Percentiles rank a stretch among this genome's conserved stretches.
These are phyloP conservation scores for Eimeria praecox DNA, from an alignment of 169 alveolate genomes.

Conservation along the genomic window DNA sequence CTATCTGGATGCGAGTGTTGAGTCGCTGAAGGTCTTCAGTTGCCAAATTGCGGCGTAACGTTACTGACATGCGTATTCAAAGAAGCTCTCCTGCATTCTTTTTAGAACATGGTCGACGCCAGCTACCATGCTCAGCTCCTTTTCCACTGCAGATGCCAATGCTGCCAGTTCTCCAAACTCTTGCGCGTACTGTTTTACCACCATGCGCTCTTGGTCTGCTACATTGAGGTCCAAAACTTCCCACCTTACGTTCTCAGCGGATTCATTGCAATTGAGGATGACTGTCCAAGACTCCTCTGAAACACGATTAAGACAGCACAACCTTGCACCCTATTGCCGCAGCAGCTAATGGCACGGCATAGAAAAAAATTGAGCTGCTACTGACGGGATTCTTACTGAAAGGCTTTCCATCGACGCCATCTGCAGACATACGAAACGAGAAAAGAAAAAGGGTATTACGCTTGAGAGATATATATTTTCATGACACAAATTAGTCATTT, in stretches of 20 bases:
- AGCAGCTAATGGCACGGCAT: neutral
- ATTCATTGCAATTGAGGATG: slow-evolving; percentile 49
- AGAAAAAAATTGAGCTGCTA: neutral
- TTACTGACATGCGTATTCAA: slow-evolving; percentile 50
- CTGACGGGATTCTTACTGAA: slow-evolving; percentile 39
- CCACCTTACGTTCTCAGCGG: slow-evolving; percentile 34
- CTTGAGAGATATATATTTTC: no score
- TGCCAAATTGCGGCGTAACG: neutral
- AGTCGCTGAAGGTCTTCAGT: neutral
- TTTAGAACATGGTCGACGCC: slow-evolving; percentile 39
- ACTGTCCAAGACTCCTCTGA: slow-evolving; percentile 65
- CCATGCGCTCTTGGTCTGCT: neutral
- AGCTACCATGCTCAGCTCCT: slow-evolving; percentile 34
- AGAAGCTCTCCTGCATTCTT: slow-evolving; percentile 43
- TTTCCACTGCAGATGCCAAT: slow-evolving; percentile 50
- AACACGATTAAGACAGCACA: slow-evolving; percentile 21
- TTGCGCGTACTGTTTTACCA: slow-evolving; percentile 27
- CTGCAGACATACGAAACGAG: slow-evolving; percentile 13
- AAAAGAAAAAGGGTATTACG: neutral
- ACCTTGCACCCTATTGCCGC: neutral
- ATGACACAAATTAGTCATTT: no score
- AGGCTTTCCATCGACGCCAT: slow-evolving; percentile 66
- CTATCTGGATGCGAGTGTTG: neutral
- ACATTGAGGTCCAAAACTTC: slow-evolving; percentile 54
- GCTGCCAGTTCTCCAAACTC: slow-evolving; percentile 54